Evolutionary conservation across 306 rosid species (phyloP).

Genomic region (Gastrolobium villosum): DNA sequence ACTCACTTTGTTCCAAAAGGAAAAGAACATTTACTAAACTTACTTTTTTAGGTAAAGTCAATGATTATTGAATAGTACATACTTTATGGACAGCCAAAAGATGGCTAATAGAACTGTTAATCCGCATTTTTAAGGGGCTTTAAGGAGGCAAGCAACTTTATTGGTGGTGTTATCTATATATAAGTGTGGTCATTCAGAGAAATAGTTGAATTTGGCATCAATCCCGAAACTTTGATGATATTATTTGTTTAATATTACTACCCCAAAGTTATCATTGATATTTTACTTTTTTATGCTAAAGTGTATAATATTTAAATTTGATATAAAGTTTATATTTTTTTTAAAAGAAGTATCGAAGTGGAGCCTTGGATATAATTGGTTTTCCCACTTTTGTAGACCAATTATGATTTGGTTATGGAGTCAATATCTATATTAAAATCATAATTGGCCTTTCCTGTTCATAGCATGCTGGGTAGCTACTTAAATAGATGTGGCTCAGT

Average conservation of each 20-base stretch:
- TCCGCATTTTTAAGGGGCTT: slow-evolving; percentile 36
- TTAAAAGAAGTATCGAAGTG: no score
- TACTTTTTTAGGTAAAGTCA: not conserved
- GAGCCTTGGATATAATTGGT: slow-evolving; percentile 4
- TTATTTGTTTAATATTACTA: slow-evolving; percentile 3
- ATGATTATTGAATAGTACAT: slow-evolving; percentile 7
- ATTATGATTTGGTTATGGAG: slow-evolving; percentile 26
- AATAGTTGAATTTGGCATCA: slow-evolving; percentile 43
- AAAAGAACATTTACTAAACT: not conserved
- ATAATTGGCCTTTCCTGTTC: not conserved
- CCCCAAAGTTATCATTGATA: slow-evolving; percentile 25
- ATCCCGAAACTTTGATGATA: slow-evolving; percentile 29
- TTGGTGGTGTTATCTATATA: slow-evolving; percentile 3
- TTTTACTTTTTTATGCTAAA: slow-evolving; percentile 32
- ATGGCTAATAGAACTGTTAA: slow-evolving; percentile 33
- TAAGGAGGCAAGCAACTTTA: slow-evolving; percentile 38
- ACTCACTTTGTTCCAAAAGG: not conserved
- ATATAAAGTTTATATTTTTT: no score
- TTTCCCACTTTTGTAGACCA: slow-evolving; percentile 38
- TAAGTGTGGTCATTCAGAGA: slow-evolving; percentile 44
- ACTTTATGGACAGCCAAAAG: slow-evolving; percentile 40
- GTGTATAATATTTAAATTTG: no score
- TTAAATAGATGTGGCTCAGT: not conserved
- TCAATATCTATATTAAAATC: slow-evolving; percentile 27
- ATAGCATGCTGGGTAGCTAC: slow-evolving; percentile 14